These are phyloP conservation scores for Puya raimondii DNA, from an alignment of 176 grass and related monocot genomes.

Conservation along the genomic window DNA sequence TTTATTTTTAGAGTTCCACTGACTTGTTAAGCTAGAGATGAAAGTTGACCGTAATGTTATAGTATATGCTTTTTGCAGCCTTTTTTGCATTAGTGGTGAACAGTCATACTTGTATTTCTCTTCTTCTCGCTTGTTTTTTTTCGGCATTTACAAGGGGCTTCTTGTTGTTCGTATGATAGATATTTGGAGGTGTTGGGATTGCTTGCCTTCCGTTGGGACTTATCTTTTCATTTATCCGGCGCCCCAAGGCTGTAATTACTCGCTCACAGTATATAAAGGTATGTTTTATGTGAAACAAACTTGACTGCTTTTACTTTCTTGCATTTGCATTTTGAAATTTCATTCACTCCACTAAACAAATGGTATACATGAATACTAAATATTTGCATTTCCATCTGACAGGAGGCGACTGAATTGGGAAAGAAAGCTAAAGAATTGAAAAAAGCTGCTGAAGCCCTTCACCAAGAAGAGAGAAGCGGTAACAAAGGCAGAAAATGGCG, in stretches of 20 bases:
- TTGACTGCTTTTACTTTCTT: not conserved
- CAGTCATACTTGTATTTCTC: not conserved
- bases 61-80: not conserved
- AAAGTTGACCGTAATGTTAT: not conserved
- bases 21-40: not conserved
- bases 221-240: constrained; percentile 80
- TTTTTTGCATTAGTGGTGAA: not conserved
- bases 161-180: constrained; percentile 39
- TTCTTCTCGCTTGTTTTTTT: not conserved
- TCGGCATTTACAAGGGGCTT: not conserved
- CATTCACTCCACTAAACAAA: not conserved
- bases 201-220: constrained; percentile 89
- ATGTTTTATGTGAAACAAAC: constrained; percentile 1
- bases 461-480: constrained; percentile 86
- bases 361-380: not conserved
- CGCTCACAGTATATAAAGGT: constrained; percentile 99
- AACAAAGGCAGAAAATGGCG: constrained; percentile 93
- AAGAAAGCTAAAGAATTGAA: constrained; percentile 95
- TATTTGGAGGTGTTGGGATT: constrained; percentile 99
- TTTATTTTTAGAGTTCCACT: no score
- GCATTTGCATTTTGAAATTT: not conserved
- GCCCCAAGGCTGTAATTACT: constrained; percentile 98
- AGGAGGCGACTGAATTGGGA: constrained; percentile 95
- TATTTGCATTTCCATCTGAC: constrained; percentile 6
- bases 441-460: constrained; percentile 84